A percentile compares a stretch with the other conserved stretches of the same genome.
These are phyloP conservation scores for Beauveria brongniartii DNA, from an alignment of 2,329 filamentous ascomycete genomes.

Conservation along the genomic window DNA sequence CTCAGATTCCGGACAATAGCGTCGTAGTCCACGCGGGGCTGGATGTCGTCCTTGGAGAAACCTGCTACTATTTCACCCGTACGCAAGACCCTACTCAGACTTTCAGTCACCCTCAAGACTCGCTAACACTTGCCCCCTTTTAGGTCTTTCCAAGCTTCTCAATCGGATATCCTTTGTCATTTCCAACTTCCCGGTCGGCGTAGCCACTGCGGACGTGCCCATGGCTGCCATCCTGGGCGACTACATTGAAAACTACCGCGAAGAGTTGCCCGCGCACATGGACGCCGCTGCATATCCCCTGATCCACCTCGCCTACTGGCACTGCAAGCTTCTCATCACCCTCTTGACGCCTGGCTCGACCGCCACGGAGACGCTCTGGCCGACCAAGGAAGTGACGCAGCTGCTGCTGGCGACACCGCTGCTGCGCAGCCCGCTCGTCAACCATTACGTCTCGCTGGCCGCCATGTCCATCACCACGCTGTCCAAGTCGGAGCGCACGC, in stretches of 20 bases:
- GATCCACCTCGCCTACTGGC: conserved; percentile 62
- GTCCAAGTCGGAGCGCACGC: conserved; percentile 43
- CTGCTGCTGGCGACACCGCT: conserved; percentile 48
- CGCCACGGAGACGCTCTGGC: conserved; percentile 50
- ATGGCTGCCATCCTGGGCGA: conserved; percentile 28
- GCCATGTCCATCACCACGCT: conserved; percentile 55
- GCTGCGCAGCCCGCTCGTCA: conserved; percentile 54
- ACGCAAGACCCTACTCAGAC: conserved; percentile 28
- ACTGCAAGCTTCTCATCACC: conserved; percentile 56
- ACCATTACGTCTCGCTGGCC: conserved; percentile 56
- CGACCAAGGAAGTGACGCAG: conserved; percentile 49
- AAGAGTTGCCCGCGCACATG: conserved; percentile 51
- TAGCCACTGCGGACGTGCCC: conserved; percentile 25
- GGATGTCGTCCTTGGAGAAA: conserved; percentile 51
- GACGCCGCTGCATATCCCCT: conserved; percentile 44
- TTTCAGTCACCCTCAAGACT: neutral
- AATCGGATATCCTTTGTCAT: conserved; percentile 31
- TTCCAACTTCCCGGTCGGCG: conserved; percentile 26
- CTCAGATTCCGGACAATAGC: conserved; percentile 54
- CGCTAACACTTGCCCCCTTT: neutral
- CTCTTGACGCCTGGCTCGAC: conserved; percentile 49
- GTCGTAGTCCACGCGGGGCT: conserved; percentile 54
- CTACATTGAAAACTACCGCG: conserved; percentile 53
- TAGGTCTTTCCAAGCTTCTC: conserved; percentile 51
- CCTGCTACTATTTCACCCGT: conserved; percentile 57